Conservation (phyloP, 257 asterid species). For the Pogostemon cablin region DNA sequence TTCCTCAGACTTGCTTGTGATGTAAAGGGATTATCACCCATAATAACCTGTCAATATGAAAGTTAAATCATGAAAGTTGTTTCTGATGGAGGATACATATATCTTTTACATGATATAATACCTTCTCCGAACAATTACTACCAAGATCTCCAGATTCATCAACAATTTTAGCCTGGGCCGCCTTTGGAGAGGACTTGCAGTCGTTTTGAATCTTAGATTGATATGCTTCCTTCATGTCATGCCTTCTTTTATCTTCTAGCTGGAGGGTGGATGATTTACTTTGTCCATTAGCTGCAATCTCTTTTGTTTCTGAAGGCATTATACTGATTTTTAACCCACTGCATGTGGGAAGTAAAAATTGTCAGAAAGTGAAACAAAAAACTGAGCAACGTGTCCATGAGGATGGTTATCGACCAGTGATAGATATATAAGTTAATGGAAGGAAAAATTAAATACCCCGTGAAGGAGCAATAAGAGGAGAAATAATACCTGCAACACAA, state of each 20-base stretch:
- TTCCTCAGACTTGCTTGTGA: conserved; percentile 70
- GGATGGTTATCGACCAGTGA: conserved; percentile 2
- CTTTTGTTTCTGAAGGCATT: conserved; percentile 43
- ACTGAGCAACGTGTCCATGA: conserved; percentile 21
- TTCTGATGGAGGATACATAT: conserved; percentile 10
- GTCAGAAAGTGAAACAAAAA: conserved; percentile 31
- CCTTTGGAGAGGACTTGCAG: conserved; percentile 40
- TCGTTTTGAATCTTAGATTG: conserved; percentile 39
- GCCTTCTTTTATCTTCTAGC: conserved; percentile 53
- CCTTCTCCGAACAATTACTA: conserved; percentile 51
- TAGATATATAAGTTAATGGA: conserved; percentile 13
- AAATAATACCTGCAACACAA: conserved; percentile 71
- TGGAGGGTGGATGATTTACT: conserved; percentile 44
- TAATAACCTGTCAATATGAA: conserved; percentile 49
- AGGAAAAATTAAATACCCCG: conserved; percentile 13
- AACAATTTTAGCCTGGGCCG: conserved; percentile 26
- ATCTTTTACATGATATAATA: conserved; percentile 31
- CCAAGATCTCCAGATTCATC: conserved; percentile 33
- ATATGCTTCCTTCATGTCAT: conserved; percentile 38
- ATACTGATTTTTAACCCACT: conserved; percentile 53
- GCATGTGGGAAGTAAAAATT: conserved; percentile 31
- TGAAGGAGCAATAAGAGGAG: conserved; percentile 19
- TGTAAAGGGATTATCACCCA: conserved; percentile 39
- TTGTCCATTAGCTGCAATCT: conserved; percentile 40
- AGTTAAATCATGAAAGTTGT: conserved; percentile 24